A percentile compares a stretch with the other conserved stretches of the same genome.
Evolutionary conservation across 495 filamentous ascomycete genomes (phyloP).

Genomic region (Extremus antarcticus): DNA sequence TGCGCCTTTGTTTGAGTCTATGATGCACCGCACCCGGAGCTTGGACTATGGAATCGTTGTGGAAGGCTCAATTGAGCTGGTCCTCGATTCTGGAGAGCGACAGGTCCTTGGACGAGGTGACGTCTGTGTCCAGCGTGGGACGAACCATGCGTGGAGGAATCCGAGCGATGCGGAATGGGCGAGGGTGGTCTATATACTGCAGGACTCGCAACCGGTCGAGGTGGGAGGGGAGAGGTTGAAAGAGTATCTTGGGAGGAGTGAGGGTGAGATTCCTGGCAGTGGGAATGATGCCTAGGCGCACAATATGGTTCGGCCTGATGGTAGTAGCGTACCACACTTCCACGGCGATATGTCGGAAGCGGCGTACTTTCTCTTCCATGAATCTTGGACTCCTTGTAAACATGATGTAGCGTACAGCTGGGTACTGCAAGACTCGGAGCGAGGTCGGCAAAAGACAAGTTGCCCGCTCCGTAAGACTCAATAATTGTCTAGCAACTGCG

Average conservation of each 20-base stretch:
- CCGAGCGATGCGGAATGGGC: conserved; percentile 32
- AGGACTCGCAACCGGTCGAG: background rate
- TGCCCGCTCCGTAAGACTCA: too few species aligned
- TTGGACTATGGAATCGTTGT: conserved; percentile 66
- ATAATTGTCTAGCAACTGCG: too few species aligned
- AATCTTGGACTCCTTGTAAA: too few species aligned
- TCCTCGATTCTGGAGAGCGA: conserved; percentile 46
- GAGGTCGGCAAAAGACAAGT: too few species aligned
- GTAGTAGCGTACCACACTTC: too few species aligned
- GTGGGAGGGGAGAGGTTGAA: background rate
- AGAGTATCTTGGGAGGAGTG: background rate
- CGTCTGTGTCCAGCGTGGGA: conserved; percentile 50
- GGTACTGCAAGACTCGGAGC: too few species aligned
- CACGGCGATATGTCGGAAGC: too few species aligned
- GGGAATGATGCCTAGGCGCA: background rate
- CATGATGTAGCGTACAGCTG: too few species aligned
- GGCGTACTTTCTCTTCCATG: too few species aligned
- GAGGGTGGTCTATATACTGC: conserved; percentile 3
- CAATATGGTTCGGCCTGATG: too few species aligned
- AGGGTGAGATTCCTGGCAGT: background rate
- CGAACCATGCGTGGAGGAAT: conserved; percentile 57
- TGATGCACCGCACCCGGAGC: conserved; percentile 59
- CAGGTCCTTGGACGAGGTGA: conserved; percentile 46
- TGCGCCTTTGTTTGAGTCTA: conserved; percentile 37
- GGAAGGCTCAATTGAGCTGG: conserved; percentile 52